Evolutionary conservation across 1,139 yeast species (phyloP), one percentile per base, ranked within the genome.

Genomic region (Scheffersomyces parashehatae): DNA sequence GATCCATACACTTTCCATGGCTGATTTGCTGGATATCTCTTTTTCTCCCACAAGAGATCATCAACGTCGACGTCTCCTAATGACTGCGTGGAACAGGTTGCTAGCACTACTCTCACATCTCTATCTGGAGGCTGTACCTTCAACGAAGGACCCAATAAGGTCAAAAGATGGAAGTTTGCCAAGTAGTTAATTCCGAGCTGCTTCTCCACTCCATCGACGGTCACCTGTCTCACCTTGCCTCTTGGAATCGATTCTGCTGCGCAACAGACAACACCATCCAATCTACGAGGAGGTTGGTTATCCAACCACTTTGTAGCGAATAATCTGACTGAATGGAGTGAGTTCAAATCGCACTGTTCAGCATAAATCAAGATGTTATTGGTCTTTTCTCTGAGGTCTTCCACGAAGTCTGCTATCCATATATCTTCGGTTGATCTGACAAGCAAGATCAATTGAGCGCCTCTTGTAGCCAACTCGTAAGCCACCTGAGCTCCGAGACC

Each of bases 241-340:
- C 81, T 71, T 0, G 99, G 98, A 40, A 83, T 68, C 47, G 84
- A 74, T 43, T 88, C 91, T 9, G 89, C 93, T 2, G 97, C 97
- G 66, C 91, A 83, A 58, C 96, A 87, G 4, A 93, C 65, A 13
- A 93, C 78, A 47, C 95, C 96, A 62, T 93, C 99, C 43, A 93
- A 70, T 45, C 99, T 67, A 54, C 99, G 75, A 5, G 97, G 95
- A 1, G 97, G 96, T 34, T 83, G 73, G 59, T 88, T 90, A 63
- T 93, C 96, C 47, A 93, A 73, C 98, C 98, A 93, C 50, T 77
- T 83, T 1, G 99, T 91, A 28, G 97, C 97, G 70, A 93, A 93
- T 60, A 83, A 82, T 53, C 99, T 75, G n/a, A 93, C 76, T 5
- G 91, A 82, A 59, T 84, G 73, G 48, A 93, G 70, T 43, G 88